A percentile compares a stretch with the other conserved stretches of the same genome.
These are phyloP conservation scores for Saccharomycopsis hybrid DNA, from an alignment of 1,139 yeast species.

Conservation along the genomic window DNA sequence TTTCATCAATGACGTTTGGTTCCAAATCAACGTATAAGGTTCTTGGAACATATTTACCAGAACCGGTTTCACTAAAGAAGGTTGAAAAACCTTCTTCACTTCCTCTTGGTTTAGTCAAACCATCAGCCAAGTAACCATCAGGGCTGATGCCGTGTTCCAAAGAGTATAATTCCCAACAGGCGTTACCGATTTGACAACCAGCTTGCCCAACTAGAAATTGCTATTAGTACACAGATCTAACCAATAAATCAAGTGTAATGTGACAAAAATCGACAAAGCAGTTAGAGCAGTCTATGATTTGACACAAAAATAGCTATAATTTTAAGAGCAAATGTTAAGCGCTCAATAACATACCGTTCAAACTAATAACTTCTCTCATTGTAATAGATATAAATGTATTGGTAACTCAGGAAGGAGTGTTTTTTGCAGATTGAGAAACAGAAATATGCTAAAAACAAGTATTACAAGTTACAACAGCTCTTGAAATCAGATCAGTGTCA, in stretches of 20 bases:
- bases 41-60: conserved; percentile 97
- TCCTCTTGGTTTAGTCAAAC: conserved; percentile 72
- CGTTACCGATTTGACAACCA: conserved; percentile 98
- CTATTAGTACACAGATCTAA: too few species aligned
- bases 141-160: conserved; percentile 94
- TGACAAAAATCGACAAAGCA: too few species aligned
- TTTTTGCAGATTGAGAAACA: too few species aligned
- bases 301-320: neutral
- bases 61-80: conserved; percentile 91
- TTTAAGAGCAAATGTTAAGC: too few species aligned
- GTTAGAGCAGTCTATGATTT: neutral
- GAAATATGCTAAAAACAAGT: too few species aligned
- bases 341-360: conserved; percentile 56
- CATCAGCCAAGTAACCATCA: conserved; percentile 73
- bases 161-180: conserved; percentile 97
- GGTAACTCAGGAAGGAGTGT: too few species aligned
- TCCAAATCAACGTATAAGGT: conserved; percentile 95
- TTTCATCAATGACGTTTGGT: conserved; percentile 97
- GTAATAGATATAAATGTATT: neutral
- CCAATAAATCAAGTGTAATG: too few species aligned
- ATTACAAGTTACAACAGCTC: too few species aligned
- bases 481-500: too few species aligned
- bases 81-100: conserved; percentile 95
- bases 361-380: conserved; percentile 93
- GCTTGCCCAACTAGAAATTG: conserved; percentile 46